phyloP scores from a whole-genome alignment of 768 basidiomycete species.

The Mycena belliarum region DNA sequence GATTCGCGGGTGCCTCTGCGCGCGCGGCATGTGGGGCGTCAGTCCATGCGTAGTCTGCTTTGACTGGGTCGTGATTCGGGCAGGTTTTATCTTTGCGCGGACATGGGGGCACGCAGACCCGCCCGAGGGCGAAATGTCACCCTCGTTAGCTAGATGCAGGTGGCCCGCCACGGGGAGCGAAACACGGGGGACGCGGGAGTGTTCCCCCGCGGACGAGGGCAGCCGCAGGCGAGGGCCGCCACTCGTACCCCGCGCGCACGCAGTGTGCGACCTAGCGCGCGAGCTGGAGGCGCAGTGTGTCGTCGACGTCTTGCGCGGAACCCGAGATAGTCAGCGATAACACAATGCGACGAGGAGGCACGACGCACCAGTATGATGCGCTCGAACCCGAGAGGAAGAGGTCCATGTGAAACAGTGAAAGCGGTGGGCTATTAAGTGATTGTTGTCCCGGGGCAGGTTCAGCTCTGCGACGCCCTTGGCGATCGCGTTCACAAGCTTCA shows the following conservation, averaged over 20 bases:
- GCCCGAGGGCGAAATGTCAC: too few species aligned
- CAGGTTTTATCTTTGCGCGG: too few species aligned
- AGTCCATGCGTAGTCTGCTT: too few species aligned
- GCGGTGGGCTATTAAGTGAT: constrained; percentile 73
- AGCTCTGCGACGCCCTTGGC: constrained; percentile 65
- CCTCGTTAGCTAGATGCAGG: too few species aligned
- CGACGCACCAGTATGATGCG: constrained; percentile 77
- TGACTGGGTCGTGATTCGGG: too few species aligned
- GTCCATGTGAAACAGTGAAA: constrained; percentile 87
- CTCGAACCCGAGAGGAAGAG: constrained; percentile 92
- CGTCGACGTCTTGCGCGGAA: constrained; percentile 91
- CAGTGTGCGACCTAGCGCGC: constrained; percentile 81
- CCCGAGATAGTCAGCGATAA: neutral
- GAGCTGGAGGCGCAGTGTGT: constrained; percentile 89
- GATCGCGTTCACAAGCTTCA: constrained; percentile 83
- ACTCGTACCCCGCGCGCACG: constrained; percentile 65
- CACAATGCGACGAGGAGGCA: neutral
- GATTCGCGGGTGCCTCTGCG: too few species aligned
- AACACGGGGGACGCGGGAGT: too few species aligned
- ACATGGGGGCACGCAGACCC: too few species aligned
- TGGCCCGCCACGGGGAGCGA: too few species aligned
- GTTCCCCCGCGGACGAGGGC: too few species aligned
- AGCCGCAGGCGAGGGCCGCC: too few species aligned
- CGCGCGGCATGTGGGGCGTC: too few species aligned
- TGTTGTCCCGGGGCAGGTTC: constrained; percentile 64